These are phyloP conservation scores for Leonotis leonurus DNA, from an alignment of 257 asterid species.

Conservation along the genomic window DNA sequence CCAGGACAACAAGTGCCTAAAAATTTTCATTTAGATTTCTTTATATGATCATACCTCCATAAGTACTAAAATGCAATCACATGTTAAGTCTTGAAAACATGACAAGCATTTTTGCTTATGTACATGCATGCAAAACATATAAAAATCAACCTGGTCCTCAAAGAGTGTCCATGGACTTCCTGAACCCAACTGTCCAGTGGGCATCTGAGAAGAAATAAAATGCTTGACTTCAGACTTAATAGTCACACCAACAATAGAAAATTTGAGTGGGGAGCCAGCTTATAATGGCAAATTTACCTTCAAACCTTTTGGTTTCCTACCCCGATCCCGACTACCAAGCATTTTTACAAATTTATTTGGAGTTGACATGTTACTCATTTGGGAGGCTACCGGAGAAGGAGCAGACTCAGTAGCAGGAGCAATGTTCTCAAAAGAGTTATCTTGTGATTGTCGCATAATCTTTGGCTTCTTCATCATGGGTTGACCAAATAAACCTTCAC, in stretches of 20 bases:
- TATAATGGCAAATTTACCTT: constrained; percentile 48
- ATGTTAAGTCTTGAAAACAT: constrained; percentile 2
- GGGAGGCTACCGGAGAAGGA: constrained; percentile 93
- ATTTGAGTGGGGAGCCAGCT: background rate
- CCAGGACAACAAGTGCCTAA: constrained; percentile 94
- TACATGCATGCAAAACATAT: constrained; percentile 8
- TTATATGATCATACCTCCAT: background rate
- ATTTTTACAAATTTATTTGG: constrained; percentile 66
- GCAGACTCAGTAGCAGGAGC: constrained; percentile 48
- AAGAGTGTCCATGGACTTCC: constrained; percentile 83
- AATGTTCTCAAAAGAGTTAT: constrained; percentile 68
- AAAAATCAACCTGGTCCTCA: constrained; percentile 77
- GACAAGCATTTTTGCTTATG: background rate
- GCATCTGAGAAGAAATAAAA: constrained; percentile 45
- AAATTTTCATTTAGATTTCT: constrained; percentile 7
- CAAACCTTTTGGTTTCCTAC: constrained; percentile 58
- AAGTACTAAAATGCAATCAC: background rate
- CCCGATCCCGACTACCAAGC: constrained; percentile 84
- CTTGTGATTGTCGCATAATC: constrained; percentile 56
- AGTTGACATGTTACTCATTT: constrained; percentile 75
- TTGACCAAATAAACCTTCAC: constrained; percentile 83
- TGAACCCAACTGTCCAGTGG: constrained; percentile 58
- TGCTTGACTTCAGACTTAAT: constrained; percentile 15
- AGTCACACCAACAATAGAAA: constrained; percentile 3
- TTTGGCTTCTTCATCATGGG: constrained; percentile 69